Evolutionary conservation across 106 monocot species (phyloP).

Genomic region (Dioscorea alata): DNA sequence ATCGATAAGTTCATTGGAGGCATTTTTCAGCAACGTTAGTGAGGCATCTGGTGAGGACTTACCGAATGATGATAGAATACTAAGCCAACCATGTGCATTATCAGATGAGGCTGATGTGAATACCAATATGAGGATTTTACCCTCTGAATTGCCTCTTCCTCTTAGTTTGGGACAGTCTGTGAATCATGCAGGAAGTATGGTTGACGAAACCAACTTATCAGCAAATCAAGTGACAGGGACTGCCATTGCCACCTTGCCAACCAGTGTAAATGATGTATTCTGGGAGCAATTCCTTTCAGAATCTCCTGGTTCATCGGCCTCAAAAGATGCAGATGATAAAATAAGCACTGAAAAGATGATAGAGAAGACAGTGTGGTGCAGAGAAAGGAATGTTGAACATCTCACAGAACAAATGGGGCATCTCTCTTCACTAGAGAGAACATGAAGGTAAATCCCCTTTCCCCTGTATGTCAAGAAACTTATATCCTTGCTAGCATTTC

Average conservation of each 20-base stretch:
- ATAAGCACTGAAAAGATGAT: constrained; percentile 6
- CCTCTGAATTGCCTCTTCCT: constrained; percentile 30
- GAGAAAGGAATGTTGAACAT: constrained; percentile 51
- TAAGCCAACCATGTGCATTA: constrained; percentile 25
- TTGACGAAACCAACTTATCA: constrained; percentile 23
- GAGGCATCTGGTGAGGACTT: constrained; percentile 55
- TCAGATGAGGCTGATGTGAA: constrained; percentile 36
- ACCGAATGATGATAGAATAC: constrained; percentile 21
- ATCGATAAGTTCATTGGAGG: constrained; percentile 73
- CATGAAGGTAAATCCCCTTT: constrained; percentile 9
- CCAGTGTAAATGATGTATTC: constrained; percentile 73
- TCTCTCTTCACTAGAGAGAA: constrained; percentile 47
- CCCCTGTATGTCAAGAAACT: background rate
- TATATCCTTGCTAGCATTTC: too few relatives aligned
- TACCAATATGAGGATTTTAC: constrained; percentile 13
- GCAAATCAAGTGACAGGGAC: constrained; percentile 10
- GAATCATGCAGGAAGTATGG: constrained; percentile 42
- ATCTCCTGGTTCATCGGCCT: constrained; percentile 44
- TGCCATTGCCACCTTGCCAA: background rate
- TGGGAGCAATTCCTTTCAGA: constrained; percentile 95
- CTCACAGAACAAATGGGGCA: constrained; percentile 65
- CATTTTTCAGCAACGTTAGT: constrained; percentile 49
- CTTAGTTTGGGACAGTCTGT: constrained; percentile 22
- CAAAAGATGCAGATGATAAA: constrained; percentile 26
- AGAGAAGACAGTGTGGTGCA: constrained; percentile 39